Evolutionary conservation across 306 rosid species (phyloP), one percentile per base, ranked within the genome.

Genomic region (Castanea crenata): DNA sequence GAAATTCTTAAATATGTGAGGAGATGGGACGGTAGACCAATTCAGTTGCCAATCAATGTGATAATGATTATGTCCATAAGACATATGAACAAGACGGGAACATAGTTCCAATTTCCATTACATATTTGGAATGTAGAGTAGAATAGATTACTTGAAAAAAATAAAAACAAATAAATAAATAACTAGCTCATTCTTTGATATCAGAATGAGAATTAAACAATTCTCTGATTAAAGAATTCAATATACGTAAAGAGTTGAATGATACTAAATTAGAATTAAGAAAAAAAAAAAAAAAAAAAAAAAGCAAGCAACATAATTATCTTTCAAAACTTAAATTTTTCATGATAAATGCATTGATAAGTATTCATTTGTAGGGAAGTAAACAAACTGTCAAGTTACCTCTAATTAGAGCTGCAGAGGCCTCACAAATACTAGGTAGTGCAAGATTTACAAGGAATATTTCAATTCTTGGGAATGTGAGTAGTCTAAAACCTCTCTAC

Each of bases 381-480:
- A 63, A 78, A 34, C 38, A 34, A 34, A 29, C 31, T 69, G 67
- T 54, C 18, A 19, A 64, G 41, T 72, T 86, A 94, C 98, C 98
- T 89, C 46, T 82, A 71, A 85, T 74, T 83, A 92, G 87, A 56
- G 81, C 86, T 18, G 88, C 44, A 62, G 97, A 91, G 82, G 93
- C 97, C 90, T 82, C 85, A 74, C 85, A 89, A 76, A 92, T 76
- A 74, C 91, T 69, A 83, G 99, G 93, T 8, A 92, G 87, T 76
- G 97, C 90, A 68, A 94, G 85, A 86, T 88, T 78, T 83, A 90
- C 55, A 55, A 92, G 91, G 73, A 92, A 91, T 79, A 92, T 88
- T 87, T 94, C 95, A 79, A 91, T 86, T 91, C 97, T 90, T 71
- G 97, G 93, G 69, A 94, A 90, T 70, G 86, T 76, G 78, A 94